Conservation (phyloP, 352 stramenopile genomes). For the Phytophthora uliginosa region DNA sequence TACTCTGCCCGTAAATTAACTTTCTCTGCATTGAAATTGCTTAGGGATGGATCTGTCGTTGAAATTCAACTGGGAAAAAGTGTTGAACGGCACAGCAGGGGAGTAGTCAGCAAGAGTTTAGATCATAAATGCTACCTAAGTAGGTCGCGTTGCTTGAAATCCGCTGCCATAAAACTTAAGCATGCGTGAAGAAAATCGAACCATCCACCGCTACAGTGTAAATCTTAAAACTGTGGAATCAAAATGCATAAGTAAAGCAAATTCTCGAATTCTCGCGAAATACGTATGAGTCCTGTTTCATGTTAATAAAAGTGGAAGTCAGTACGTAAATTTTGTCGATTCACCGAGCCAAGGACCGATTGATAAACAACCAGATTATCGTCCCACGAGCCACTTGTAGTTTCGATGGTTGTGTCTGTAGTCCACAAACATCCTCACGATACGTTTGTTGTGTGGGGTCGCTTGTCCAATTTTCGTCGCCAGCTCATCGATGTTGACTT, state of each 20-base stretch:
- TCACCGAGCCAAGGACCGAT: neutral
- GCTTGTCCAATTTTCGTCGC: neutral
- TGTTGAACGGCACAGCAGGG: neutral
- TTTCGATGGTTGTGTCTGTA: neutral
- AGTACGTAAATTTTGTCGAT: neutral
- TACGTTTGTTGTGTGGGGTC: neutral
- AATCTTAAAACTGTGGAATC: too few species aligned
- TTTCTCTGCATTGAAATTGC: neutral
- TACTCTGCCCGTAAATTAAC: neutral
- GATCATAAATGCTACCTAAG: neutral
- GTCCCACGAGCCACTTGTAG: neutral
- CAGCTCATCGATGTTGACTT: neutral
- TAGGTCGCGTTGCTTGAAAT: neutral
- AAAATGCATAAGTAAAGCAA: too few species aligned
- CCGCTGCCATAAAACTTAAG: neutral
- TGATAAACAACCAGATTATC: neutral
- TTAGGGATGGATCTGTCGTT: slow-evolving; percentile 2
- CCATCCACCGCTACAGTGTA: too few species aligned
- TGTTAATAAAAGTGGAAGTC: neutral
- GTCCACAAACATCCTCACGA: neutral
- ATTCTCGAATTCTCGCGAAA: too few species aligned
- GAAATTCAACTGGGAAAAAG: slow-evolving; percentile 5
- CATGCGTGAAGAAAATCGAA: too few species aligned
- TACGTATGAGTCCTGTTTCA: too few species aligned
- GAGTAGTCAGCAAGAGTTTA: neutral